Evolutionary conservation across 1,139 yeast genomes (phyloP).

Genomic region (Geotrichum phurueaensis): DNA sequence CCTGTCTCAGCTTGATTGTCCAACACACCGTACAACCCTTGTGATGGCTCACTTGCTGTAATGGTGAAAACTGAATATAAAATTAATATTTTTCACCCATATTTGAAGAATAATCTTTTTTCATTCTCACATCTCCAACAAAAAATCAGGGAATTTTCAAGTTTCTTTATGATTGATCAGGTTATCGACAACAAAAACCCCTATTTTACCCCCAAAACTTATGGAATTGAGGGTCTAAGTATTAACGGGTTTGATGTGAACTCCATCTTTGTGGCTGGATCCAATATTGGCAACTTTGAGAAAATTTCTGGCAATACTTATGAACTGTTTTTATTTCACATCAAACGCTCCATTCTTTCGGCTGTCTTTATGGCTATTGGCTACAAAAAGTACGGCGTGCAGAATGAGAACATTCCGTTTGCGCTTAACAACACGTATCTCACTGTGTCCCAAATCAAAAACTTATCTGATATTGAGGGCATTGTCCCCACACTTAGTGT

Average conservation of each 20-base stretch:
- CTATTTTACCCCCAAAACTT: slow-evolving; percentile 25
- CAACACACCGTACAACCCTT: not conserved
- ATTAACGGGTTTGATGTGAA: slow-evolving; percentile 27
- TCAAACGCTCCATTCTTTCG: slow-evolving; percentile 20
- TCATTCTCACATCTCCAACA: not conserved
- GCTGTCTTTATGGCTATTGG: slow-evolving; percentile 9
- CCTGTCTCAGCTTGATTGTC: not conserved
- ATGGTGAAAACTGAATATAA: not conserved
- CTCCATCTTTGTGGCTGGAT: slow-evolving; percentile 27
- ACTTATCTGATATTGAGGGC: not conserved
- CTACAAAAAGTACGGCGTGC: not conserved
- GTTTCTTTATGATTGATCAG: not conserved
- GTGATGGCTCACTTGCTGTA: not conserved
- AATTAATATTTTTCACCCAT: not conserved
- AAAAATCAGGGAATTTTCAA: not conserved
- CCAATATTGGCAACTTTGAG: slow-evolving; percentile 19
- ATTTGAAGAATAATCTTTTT: not conserved
- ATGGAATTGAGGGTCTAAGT: slow-evolving; percentile 24
- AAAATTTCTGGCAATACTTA: slow-evolving; percentile 22
- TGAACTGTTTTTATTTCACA: slow-evolving; percentile 25
- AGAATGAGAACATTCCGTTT: not conserved
- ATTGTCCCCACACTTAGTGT: slow-evolving; percentile 2
- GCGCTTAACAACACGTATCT: not conserved
- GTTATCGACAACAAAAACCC: not conserved
- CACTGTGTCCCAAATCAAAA: slow-evolving; percentile 1